Percentiles rank a stretch among this genome's conserved stretches.
These are phyloP conservation scores for Aspergillus felis DNA, from an alignment of 2,329 filamentous ascomycete species.

Conservation along the genomic window DNA sequence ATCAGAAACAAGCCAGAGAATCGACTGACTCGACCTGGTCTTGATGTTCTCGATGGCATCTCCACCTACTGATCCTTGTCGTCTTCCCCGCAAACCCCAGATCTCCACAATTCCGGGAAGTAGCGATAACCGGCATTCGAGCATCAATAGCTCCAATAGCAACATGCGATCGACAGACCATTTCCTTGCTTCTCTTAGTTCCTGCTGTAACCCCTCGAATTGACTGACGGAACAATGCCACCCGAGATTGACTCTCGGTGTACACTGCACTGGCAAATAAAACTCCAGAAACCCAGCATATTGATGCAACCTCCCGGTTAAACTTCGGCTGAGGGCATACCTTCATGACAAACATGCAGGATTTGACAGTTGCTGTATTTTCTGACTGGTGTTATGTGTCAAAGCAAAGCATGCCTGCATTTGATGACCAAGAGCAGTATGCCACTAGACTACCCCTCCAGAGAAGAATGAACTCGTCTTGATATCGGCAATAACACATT, in stretches of 20 bases:
- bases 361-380: background rate
- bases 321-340: background rate
- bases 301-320: background rate
- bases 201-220: background rate
- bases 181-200: background rate
- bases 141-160: background rate
- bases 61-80: background rate
- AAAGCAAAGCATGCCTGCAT: background rate
- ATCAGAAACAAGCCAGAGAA: no score
- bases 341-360: background rate
- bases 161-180: background rate
- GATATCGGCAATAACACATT: background rate
- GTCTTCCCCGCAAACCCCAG: background rate
- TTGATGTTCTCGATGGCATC: no score
- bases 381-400: background rate
- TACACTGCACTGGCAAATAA: background rate
- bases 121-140: background rate
- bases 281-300: background rate
- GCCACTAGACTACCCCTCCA: no score
- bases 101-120: background rate
- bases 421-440: background rate
- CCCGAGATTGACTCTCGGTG: background rate
- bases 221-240: background rate
- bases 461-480: background rate
- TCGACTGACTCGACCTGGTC: no score